phyloP scores from a whole-genome alignment of 169 alveolate genomes.

The Babesia gibsoni region DNA sequence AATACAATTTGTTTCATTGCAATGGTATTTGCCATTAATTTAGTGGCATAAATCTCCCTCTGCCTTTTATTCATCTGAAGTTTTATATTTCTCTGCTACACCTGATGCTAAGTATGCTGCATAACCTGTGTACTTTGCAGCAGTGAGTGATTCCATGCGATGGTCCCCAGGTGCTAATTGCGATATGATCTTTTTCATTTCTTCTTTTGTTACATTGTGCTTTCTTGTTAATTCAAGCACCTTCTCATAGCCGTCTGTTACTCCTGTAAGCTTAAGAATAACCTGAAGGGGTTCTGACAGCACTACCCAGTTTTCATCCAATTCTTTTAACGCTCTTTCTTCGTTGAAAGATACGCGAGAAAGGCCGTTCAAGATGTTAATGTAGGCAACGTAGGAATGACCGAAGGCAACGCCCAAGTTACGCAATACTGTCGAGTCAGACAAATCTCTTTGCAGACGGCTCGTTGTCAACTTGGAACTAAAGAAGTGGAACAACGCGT shows the following conservation, averaged over 20 bases:
- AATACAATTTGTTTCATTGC: too few species aligned
- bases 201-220: constrained; percentile 37
- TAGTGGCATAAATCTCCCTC: too few species aligned
- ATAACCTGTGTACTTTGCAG: constrained; percentile 24
- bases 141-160: constrained; percentile 11
- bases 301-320: constrained; percentile 88
- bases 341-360: constrained; percentile 76
- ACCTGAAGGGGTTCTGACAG: constrained; percentile 93
- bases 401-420: constrained; percentile 88
- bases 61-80: too few species aligned
- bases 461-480: constrained; percentile 89
- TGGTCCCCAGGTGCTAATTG: constrained; percentile 25
- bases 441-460: constrained; percentile 92
- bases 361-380: constrained; percentile 81
- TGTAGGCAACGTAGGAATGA: constrained; percentile 80
- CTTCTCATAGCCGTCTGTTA: constrained; percentile 67
- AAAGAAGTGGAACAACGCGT: constrained; percentile 79
- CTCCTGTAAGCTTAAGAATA: constrained; percentile 81
- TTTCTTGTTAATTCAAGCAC: constrained; percentile 67
- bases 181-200: constrained; percentile 57
- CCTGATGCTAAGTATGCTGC: constrained; percentile 48
- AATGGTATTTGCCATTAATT: too few species aligned
- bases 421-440: constrained; percentile 93
- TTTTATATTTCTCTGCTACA: too few species aligned
- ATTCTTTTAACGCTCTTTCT: constrained; percentile 70